Conservation (phyloP, 2,329 filamentous ascomycete genomes). For the Paramyrothecium sp. region DNA sequence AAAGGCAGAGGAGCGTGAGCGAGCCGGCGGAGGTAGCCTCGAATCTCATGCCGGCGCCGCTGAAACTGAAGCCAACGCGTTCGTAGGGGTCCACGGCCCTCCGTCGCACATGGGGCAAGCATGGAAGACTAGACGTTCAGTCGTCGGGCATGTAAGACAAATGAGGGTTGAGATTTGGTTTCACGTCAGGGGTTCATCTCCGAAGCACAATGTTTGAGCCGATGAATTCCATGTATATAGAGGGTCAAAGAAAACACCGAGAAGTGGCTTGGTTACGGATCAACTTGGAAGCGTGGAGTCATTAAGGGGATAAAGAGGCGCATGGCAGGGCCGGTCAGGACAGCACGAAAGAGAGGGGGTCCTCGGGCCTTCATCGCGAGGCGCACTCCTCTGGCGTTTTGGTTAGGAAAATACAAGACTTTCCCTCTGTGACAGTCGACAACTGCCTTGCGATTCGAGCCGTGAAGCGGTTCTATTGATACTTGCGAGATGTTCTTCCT, state of each 20-base stretch:
- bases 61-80: constrained; percentile 27
- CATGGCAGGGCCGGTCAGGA: neutral
- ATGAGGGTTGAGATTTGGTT: neutral
- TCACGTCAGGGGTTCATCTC: neutral
- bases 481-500: too few species aligned
- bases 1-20: constrained; percentile 55
- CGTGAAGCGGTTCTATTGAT: too few species aligned
- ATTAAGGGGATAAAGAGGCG: neutral
- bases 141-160: neutral
- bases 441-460: neutral
- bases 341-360: too few species aligned
- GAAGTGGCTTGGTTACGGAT: neutral
- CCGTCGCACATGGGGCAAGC: neutral
- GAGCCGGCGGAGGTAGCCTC: constrained; percentile 35
- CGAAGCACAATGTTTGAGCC: too few species aligned
- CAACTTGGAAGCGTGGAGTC: neutral
- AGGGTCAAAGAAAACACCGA: neutral
- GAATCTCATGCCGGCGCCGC: constrained; percentile 31
- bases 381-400: neutral
- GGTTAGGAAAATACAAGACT: constrained; percentile 1
- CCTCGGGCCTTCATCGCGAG: too few species aligned
- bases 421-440: neutral
- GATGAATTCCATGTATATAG: neutral
- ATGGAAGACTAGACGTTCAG: neutral
- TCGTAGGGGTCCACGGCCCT: neutral